These are phyloP conservation scores for Verticillium tricorpus DNA, from an alignment of 2,329 filamentous ascomycete species.

Conservation along the genomic window DNA sequence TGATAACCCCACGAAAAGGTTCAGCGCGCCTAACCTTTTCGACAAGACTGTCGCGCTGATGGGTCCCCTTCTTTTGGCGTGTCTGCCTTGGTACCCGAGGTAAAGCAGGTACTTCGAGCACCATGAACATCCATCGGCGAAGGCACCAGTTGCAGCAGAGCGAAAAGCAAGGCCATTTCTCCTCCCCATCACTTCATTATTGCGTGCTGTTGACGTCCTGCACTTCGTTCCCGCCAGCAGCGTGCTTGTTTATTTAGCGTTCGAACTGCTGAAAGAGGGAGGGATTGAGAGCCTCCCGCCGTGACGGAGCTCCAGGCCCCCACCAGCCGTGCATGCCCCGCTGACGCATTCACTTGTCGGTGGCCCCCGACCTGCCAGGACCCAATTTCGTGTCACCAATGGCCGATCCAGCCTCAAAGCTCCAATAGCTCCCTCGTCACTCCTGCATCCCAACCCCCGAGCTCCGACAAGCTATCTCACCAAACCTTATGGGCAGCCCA, in stretches of 20 bases:
- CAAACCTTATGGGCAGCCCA: constrained; percentile 44
- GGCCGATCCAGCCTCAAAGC: not conserved
- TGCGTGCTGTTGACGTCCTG: too few species aligned
- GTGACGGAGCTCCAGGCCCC: not conserved
- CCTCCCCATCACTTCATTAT: too few species aligned
- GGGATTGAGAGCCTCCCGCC: not conserved
- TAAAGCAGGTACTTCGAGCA: too few species aligned
- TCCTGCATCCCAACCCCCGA: constrained; percentile 8
- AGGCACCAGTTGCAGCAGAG: too few species aligned
- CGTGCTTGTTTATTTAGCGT: too few species aligned
- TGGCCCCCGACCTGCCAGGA: not conserved
- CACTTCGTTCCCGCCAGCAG: too few species aligned
- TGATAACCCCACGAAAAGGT: not conserved
- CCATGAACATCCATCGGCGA: too few species aligned
- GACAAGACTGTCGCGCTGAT: too few species aligned
- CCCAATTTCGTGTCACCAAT: not conserved
- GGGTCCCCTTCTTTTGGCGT: too few species aligned
- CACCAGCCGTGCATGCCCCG: not conserved
- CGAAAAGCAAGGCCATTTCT: too few species aligned
- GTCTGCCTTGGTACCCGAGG: too few species aligned
- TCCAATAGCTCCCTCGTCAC: not conserved
- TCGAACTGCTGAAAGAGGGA: too few species aligned
- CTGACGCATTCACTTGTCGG: not conserved
- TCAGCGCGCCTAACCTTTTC: not conserved
- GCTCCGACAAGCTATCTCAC: constrained; percentile 1